Percentiles rank a stretch among this genome's conserved stretches.
Conservation (phyloP, 2,329 filamentous ascomycete genomes). For the Fusarium secorum region DNA sequence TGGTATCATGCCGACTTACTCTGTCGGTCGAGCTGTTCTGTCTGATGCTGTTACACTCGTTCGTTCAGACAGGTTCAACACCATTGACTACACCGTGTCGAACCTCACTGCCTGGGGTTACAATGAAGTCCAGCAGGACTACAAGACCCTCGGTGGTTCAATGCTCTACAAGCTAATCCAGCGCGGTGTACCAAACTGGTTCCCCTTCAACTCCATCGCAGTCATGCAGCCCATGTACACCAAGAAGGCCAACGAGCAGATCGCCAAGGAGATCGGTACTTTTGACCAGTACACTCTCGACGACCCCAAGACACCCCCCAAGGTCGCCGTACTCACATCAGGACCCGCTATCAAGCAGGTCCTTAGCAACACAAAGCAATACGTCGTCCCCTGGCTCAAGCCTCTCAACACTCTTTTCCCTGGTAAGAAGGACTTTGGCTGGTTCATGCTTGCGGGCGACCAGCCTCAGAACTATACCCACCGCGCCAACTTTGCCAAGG, state of each 20-base stretch:
- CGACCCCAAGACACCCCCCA: conserved; percentile 48
- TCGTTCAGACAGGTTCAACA: conserved; percentile 67
- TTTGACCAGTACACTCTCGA: conserved; percentile 44
- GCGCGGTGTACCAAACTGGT: conserved; percentile 55
- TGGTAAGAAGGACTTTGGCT: conserved; percentile 48
- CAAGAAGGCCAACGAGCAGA: conserved; percentile 50
- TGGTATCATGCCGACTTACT: conserved; percentile 52
- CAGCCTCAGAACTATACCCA: conserved; percentile 44
- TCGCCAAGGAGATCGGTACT: conserved; percentile 51
- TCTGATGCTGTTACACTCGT: conserved; percentile 68
- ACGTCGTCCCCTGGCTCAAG: conserved; percentile 46
- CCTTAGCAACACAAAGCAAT: conserved; percentile 45
- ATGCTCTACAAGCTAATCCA: conserved; percentile 58
- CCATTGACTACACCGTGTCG: conserved; percentile 54
- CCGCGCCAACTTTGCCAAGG: conserved; percentile 44
- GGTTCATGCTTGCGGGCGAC: conserved; percentile 52
- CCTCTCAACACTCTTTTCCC: conserved; percentile 46
- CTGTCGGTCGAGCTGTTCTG: conserved; percentile 63
- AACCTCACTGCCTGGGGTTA: conserved; percentile 56
- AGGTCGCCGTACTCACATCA: conserved; percentile 40
- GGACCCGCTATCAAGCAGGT: conserved; percentile 44
- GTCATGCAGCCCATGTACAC: conserved; percentile 58
- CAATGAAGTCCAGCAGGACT: conserved; percentile 44
- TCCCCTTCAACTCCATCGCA: conserved; percentile 52
- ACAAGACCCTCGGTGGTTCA: conserved; percentile 51